Percentiles rank a stretch among this genome's conserved stretches.
phyloP scores from a whole-genome alignment of 805 yeast genomes.

The Brettanomyces bruxellensis region DNA sequence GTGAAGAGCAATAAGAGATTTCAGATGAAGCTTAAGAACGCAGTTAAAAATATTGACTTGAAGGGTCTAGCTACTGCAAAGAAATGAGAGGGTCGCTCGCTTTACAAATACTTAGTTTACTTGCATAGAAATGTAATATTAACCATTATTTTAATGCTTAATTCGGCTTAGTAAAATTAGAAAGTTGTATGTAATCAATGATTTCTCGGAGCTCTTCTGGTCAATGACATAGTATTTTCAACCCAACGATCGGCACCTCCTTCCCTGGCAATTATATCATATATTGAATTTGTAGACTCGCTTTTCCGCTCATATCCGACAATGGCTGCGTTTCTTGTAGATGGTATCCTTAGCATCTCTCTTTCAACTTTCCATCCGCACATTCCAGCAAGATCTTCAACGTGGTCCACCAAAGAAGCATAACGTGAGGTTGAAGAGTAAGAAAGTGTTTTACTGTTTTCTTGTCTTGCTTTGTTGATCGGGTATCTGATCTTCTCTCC shows the following conservation, averaged over 20 bases:
- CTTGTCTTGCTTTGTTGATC: slow-evolving; percentile 25
- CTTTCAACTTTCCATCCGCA: slow-evolving; percentile 82
- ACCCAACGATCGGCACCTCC: slow-evolving; percentile 94
- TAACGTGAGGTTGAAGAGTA: slow-evolving; percentile 53
- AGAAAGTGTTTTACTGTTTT: slow-evolving; percentile 12
- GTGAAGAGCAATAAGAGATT: slow-evolving; percentile 2
- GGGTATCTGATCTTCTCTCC: slow-evolving; percentile 69
- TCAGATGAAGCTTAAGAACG: background rate
- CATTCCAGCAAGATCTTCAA: slow-evolving; percentile 51
- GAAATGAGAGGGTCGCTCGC: too few relatives aligned
- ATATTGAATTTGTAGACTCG: slow-evolving; percentile 28
- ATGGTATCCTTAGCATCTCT: slow-evolving; percentile 87
- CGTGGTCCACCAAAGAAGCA: slow-evolving; percentile 81
- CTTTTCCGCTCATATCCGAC: slow-evolving; percentile 47
- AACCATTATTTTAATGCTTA: background rate
- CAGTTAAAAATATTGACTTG: background rate
- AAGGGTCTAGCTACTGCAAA: too few relatives aligned
- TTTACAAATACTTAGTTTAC: background rate
- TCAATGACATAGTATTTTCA: slow-evolving; percentile 63
- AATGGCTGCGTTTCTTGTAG: slow-evolving; percentile 87
- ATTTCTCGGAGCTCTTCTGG: slow-evolving; percentile 61
- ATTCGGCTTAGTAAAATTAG: too few relatives aligned
- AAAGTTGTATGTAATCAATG: slow-evolving; percentile 30
- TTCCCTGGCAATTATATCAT: slow-evolving; percentile 59
- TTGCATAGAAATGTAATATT: background rate